Conservation (phyloP, 805 yeast genomes). For the Ogataea philodendri region DNA sequence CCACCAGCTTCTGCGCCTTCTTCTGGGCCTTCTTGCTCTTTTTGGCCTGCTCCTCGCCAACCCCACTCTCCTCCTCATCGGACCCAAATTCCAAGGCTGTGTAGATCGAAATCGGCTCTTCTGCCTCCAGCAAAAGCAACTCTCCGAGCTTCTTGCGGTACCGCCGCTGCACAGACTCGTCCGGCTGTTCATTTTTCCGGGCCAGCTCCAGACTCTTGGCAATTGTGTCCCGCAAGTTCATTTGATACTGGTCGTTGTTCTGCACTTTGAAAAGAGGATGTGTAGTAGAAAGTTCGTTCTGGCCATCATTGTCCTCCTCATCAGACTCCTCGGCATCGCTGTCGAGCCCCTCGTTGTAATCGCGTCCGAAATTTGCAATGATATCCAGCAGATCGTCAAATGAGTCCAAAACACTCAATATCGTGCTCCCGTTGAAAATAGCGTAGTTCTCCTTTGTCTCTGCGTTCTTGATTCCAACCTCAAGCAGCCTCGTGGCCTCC, state of each 20-base stretch:
- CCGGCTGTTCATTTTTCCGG: slow-evolving; percentile 23
- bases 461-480: slow-evolving; percentile 38
- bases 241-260: slow-evolving; percentile 40
- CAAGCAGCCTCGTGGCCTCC: slow-evolving; percentile 46
- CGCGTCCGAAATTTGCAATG: slow-evolving; percentile 61
- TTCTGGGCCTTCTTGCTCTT: slow-evolving; percentile 44
- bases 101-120: slow-evolving; percentile 53
- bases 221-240: slow-evolving; percentile 55
- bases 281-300: slow-evolving; percentile 38
- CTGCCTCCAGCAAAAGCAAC: slow-evolving; percentile 62
- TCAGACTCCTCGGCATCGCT: slow-evolving; percentile 50
- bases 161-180: slow-evolving; percentile 13
- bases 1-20: slow-evolving; percentile 47
- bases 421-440: slow-evolving; percentile 29
- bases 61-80: slow-evolving; percentile 39
- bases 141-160: slow-evolving; percentile 58
- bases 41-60: slow-evolving; percentile 38
- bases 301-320: slow-evolving; percentile 31
- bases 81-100: slow-evolving; percentile 59
- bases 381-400: slow-evolving; percentile 70
- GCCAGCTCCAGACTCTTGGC: slow-evolving; percentile 35
- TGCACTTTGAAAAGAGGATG: slow-evolving; percentile 57
- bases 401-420: slow-evolving; percentile 52
- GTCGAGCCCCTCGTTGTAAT: slow-evolving; percentile 57
- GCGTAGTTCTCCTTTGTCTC: slow-evolving; percentile 21